A percentile compares a stretch with the other conserved stretches of the same genome.
Conservation (phyloP, 441 rosid genomes). For the Erodium chrysanthum region DNA sequence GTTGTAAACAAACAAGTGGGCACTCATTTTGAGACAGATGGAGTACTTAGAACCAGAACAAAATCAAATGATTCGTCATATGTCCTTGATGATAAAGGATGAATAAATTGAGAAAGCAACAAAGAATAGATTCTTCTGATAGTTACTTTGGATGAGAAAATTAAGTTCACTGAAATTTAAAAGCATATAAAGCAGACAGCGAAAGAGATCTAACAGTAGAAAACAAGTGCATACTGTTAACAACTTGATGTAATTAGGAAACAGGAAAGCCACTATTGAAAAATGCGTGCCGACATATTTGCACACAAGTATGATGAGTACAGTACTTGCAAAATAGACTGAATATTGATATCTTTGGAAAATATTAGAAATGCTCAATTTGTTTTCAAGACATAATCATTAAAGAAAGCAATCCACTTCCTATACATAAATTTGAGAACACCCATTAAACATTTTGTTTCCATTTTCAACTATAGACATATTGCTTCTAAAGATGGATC, state of each 20-base stretch:
- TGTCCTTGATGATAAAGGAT: not conserved
- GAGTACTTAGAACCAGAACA: not conserved
- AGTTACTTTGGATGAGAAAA: not conserved
- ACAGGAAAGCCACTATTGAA: constrained; percentile 6
- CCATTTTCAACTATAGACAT: not conserved
- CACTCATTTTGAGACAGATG: not conserved
- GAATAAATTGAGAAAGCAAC: not conserved
- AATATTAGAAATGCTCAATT: not conserved
- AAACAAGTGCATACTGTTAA: not conserved
- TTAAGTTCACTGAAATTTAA: not conserved
- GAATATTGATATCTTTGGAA: not conserved
- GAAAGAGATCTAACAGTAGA: not conserved
- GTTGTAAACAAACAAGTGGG: not conserved
- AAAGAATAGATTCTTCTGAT: not conserved
- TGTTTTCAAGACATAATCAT: not conserved
- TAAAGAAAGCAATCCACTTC: not conserved
- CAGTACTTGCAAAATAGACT: not conserved
- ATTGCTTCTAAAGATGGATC: not conserved
- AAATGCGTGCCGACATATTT: not conserved
- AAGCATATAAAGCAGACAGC: not conserved
- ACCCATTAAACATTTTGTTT: not conserved
- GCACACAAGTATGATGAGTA: not conserved
- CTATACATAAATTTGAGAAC: not conserved
- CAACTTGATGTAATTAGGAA: not conserved
- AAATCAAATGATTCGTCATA: not conserved